Percentiles rank a stretch among this genome's conserved stretches.
Conservation (phyloP, 768 basidiomycete species). For the Podaxis sp. region DNA sequence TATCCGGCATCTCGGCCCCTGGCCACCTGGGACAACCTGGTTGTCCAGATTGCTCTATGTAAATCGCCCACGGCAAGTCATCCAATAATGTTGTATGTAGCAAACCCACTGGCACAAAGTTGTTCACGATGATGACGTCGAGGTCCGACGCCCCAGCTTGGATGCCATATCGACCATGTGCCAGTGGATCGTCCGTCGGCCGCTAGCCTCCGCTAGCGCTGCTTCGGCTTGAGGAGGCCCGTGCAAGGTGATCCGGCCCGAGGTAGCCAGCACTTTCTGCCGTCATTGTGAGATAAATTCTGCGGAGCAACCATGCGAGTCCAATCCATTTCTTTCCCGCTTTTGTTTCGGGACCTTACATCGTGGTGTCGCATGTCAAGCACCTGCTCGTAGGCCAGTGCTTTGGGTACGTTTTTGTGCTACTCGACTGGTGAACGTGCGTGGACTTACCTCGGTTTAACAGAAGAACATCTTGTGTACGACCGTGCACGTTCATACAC, state of each 20-base stretch:
- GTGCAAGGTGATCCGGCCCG: not conserved
- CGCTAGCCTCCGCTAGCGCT: too few relatives aligned
- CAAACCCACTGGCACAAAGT: too few relatives aligned
- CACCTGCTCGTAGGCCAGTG: not conserved
- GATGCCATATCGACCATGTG: too few relatives aligned
- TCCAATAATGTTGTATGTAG: too few relatives aligned
- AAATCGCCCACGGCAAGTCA: too few relatives aligned
- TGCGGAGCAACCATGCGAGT: not conserved
- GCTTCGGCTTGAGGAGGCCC: too few relatives aligned
- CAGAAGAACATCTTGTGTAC: not conserved
- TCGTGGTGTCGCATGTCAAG: not conserved
- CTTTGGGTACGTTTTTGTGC: not conserved
- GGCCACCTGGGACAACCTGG: too few relatives aligned
- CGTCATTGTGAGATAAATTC: slow-evolving; percentile 1
- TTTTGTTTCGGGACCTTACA: not conserved
- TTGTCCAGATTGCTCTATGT: too few relatives aligned
- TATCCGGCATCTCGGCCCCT: too few relatives aligned
- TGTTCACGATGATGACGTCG: too few relatives aligned
- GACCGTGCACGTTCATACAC: not conserved
- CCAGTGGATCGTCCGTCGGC: too few relatives aligned
- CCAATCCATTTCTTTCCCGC: not conserved
- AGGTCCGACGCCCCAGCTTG: too few relatives aligned
- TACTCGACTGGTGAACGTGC: not conserved
- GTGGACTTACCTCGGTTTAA: slow-evolving; percentile 1
- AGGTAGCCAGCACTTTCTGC: not conserved